A percentile compares a stretch with the other conserved stretches of the same genome.
These are phyloP conservation scores for Blastocystis hominis DNA, from an alignment of 352 stramenopile species.

Conservation along the genomic window DNA sequence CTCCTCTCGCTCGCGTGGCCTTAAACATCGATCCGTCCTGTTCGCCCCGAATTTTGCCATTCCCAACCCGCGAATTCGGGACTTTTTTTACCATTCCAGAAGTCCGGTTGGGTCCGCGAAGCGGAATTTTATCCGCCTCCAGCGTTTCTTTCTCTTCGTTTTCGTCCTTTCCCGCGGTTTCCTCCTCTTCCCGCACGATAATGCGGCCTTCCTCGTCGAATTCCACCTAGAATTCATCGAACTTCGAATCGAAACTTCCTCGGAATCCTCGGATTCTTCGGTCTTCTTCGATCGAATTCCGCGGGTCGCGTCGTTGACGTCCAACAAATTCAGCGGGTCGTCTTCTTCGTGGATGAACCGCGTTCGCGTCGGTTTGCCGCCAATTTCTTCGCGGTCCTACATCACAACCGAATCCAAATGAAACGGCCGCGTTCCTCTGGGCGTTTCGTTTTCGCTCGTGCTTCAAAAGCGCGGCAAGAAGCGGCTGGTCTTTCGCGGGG, in stretches of 20 bases:
- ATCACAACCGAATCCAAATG: not conserved
- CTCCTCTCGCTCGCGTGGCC: not conserved
- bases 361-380: not conserved
- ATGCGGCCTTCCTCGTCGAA: constrained; percentile 5
- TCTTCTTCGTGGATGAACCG: constrained; percentile 16
- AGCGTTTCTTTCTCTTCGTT: not conserved
- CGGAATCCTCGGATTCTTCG: not conserved
- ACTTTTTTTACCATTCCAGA: not conserved
- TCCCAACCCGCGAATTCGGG: not conserved
- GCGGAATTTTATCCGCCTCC: not conserved
- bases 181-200: constrained; percentile 15
- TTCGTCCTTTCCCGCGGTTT: not conserved
- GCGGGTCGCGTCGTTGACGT: not conserved
- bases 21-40: constrained; percentile 1
- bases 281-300: not conserved
- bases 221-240: not conserved
- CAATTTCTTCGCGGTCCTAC: not conserved
- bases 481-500: not conserved
- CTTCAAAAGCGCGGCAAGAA: not conserved
- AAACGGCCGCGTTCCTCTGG: not conserved
- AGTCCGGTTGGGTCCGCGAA: not conserved
- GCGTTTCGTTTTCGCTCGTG: not conserved
- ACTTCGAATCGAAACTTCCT: not conserved
- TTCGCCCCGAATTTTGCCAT: not conserved
- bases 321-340: constrained; percentile 14